Base-by-base conservation (phyloP, 768 basidiomycete species). In the Collybia mongolica region DNA sequence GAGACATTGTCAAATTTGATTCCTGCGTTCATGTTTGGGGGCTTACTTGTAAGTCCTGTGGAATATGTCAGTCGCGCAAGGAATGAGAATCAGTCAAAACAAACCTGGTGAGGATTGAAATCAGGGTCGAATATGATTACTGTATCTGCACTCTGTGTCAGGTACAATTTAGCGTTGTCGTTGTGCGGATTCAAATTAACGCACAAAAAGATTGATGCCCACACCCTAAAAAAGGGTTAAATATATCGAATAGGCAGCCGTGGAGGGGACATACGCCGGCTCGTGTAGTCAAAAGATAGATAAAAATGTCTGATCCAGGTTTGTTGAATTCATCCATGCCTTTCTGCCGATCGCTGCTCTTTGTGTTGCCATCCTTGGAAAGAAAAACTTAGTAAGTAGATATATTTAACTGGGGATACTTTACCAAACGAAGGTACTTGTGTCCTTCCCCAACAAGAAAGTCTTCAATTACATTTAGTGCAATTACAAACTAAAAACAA, bases 251-350 rank as follows among this genome's bases (percentile, higher is more conserved):
- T 17, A 35, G 38, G 22, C 15, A 20, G 26, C 20, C 19, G 11
- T n/a, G 22, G 29, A 39, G 18, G 18, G 15, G 49, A 58, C 73
- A 52, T 66, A 79, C 79, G 14, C 96, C 95, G 37, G 96, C 97
- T 24, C 96, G 84, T 29, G 95, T 92, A 3, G 92, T 89, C 36
- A 99, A 76, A 2, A 99, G 73, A 67, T 93, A 99, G 54, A 98
- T 85, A 66, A 95, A 96, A 47, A 87, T 70, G 43, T 95, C 91
- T 1, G 95, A 98, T 29, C 79, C 81, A 3, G 86, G 85, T 35
- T 81, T 84, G 67, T 99, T 98, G 75, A 90, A 99, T 54, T 86
- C 84, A 57, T 99, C 97, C 85, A 99, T 97, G 42, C 83, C 85
- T 64, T 91, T 92, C 65, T 99, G 97, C 19, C 97, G 81, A n/a